Evolutionary conservation across 306 rosid species (phyloP), one percentile per base, ranked within the genome.

Genomic region (Pueraria montana): DNA sequence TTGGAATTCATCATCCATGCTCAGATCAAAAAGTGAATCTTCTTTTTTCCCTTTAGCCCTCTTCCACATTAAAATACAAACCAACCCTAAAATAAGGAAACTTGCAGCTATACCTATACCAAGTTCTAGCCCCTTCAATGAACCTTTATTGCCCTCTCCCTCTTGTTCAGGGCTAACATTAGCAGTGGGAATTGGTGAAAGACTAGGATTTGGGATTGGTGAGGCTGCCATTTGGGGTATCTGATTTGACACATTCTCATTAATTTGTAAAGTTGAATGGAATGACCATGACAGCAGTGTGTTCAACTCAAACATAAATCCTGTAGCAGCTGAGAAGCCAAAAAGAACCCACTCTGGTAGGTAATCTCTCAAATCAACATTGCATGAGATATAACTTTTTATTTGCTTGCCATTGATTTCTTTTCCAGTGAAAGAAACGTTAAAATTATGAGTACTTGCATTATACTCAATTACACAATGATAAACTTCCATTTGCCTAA

Each of bases 261-360:
- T 6, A 68, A 4, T 42, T 12, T 20, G 53, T 42, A 68, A 68
- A 68, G 18, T 68, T 42, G 74, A 68, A 68, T 8, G 24, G 53
- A 68, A 68, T 20, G 74, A 40, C 55, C 74, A 68, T 42, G 74
- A 68, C 5, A 2, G 10, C 34, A 68, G 18, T 68, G 52, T 68
- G 74, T 68, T 68, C 74, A 68, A 4, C 74, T 68, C 74, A 68
- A 68, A 68, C 74, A 20, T 10, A 42, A 5, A 2, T 68, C 74
- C 74, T 42, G 74, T 68, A 21, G 74, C 74, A 42, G 74, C 52
- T 11, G 74, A 68, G 36, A 68, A 68, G 53, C 74, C 74, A 20
- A 68, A 68, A 21, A 68, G 40, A 68, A 68, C 74, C 53, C 53
- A 10, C 34, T 68, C 55, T 42, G 55, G 74, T 20, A 68, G 53